Percentiles rank a stretch among this genome's conserved stretches.
Conservation (phyloP, 257 asterid species). For the Voacanga thouarsii region DNA sequence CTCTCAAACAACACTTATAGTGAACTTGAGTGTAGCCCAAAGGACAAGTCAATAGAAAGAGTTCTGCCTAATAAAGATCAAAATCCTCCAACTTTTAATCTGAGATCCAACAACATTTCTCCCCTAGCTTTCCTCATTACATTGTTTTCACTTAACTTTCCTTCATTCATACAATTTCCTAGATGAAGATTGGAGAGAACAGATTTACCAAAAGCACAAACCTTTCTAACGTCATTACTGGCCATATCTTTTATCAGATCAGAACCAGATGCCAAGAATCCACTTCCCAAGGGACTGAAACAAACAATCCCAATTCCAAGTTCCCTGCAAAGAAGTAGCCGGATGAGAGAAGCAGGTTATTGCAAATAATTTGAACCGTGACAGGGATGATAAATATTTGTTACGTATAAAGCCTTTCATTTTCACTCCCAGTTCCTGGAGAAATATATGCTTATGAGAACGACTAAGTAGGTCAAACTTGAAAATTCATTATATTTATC, state of each 20-base stretch:
- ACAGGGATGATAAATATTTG: no score
- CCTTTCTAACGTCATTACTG: conserved; percentile 3
- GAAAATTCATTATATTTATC: neutral
- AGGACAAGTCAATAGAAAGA: neutral
- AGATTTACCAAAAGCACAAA: neutral
- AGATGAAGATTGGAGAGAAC: neutral
- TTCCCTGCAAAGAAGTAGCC: conserved; percentile 1
- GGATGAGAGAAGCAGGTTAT: neutral
- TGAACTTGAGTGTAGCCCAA: neutral
- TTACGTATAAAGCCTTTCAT: no score
- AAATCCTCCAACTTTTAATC: neutral
- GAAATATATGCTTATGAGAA: no score
- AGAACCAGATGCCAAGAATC: conserved; percentile 16
- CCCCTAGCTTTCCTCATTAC: neutral
- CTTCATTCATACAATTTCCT: neutral
- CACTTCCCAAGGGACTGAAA: conserved; percentile 17
- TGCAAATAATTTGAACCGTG: no score
- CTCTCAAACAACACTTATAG: neutral
- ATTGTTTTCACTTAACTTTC: no score
- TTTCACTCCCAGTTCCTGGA: no score
- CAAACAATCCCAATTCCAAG: conserved; percentile 21
- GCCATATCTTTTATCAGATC: conserved; percentile 7
- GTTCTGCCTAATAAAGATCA: neutral
- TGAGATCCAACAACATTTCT: neutral
- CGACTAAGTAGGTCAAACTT: no score